Conservation (phyloP, 2,329 filamentous ascomycete genomes). For the Ophiostoma tasmaniense region DNA sequence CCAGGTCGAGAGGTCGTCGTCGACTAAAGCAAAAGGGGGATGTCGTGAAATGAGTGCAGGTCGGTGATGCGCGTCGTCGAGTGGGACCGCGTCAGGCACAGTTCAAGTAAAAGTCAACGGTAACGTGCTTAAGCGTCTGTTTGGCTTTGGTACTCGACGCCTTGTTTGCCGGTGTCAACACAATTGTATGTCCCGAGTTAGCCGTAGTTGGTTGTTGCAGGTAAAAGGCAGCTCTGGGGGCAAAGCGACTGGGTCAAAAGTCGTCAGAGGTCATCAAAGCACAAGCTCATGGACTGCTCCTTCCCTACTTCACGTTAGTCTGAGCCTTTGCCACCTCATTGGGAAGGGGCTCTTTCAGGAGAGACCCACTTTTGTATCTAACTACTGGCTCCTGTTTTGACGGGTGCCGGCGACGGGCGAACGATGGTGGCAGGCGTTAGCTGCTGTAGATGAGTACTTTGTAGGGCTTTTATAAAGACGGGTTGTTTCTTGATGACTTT, state of each 20-base stretch:
- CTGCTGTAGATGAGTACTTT: neutral
- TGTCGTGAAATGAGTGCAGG: neutral
- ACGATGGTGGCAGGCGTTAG: neutral
- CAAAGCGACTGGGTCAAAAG: neutral
- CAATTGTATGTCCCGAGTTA: neutral
- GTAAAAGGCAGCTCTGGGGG: neutral
- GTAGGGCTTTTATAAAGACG: too few relatives aligned
- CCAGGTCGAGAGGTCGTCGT: neutral
- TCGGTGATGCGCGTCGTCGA: slow-evolving; percentile 4
- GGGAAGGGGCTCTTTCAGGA: slow-evolving; percentile 9
- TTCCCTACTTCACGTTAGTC: neutral
- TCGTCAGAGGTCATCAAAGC: neutral
- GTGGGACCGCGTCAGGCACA: slow-evolving; percentile 1
- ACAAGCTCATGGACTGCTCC: neutral
- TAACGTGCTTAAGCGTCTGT: neutral
- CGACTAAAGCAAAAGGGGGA: neutral
- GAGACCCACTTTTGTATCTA: slow-evolving; percentile 2
- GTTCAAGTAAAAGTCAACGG: neutral
- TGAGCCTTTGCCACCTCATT: neutral
- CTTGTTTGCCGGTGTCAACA: neutral
- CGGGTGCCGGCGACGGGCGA: neutral
- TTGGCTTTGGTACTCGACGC: neutral
- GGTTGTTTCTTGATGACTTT: neutral
- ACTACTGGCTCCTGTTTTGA: neutral
- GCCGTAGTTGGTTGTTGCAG: neutral